Evolutionary conservation across 192 early-diverging fungal species (phyloP).

Genomic region (Coemansia javaensis): DNA sequence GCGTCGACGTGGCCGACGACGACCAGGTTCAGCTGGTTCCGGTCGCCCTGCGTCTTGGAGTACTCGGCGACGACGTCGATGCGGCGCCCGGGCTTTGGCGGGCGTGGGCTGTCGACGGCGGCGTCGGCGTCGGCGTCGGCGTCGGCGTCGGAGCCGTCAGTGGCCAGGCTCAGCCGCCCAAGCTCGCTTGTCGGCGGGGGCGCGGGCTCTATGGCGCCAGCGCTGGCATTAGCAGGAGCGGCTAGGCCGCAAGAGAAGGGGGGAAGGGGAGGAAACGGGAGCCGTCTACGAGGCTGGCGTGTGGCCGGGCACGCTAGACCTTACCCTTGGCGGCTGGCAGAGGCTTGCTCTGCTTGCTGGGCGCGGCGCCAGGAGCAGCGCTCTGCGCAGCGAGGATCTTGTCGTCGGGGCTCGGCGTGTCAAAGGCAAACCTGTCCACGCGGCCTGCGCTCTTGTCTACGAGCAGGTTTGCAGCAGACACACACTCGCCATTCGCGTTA

Average conservation of each 20-base stretch:
- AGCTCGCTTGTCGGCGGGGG: conserved; percentile 15
- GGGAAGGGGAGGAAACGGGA: not conserved
- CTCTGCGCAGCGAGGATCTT: conserved; percentile 60
- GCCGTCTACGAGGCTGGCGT: conserved; percentile 3
- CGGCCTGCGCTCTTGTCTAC: conserved; percentile 9
- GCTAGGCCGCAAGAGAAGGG: not conserved
- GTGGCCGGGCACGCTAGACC: conserved; percentile 10
- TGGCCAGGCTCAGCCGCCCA: conserved; percentile 20
- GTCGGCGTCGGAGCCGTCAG: conserved; percentile 9
- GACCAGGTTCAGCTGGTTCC: conserved; percentile 76
- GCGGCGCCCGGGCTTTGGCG: conserved; percentile 17
- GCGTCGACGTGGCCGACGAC: conserved; percentile 96
- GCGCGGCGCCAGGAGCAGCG: conserved; percentile 7
- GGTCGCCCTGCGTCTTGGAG: conserved; percentile 40
- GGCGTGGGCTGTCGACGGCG: conserved; percentile 9
- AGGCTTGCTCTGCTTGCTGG: conserved; percentile 9
- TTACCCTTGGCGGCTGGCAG: conserved; percentile 25
- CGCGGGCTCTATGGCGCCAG: not conserved
- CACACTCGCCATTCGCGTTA: conserved; percentile 15
- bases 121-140: conserved; percentile 20
- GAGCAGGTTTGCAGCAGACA: conserved; percentile 38
- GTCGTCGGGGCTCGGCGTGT: conserved; percentile 82
- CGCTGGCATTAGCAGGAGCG: too few species aligned
- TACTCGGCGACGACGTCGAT: conserved; percentile 42
- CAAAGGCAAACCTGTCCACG: conserved; percentile 58